Evolutionary conservation across 1,139 yeast species (phyloP), one percentile per base, ranked within the genome.

Genomic region (Eremothecium cymbalariae): DNA sequence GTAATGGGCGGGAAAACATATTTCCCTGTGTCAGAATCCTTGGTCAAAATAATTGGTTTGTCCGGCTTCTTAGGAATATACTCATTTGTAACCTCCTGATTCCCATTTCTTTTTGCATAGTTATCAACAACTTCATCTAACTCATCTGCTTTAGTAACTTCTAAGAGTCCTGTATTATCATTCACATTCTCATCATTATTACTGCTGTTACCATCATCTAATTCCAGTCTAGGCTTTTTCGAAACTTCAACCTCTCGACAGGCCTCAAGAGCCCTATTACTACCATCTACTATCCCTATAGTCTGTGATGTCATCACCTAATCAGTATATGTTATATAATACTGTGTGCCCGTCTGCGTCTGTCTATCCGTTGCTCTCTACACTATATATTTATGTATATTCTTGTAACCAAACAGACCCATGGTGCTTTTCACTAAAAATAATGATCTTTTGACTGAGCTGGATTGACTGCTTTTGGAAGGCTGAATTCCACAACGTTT

Each of bases 1-100:
- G 68, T 54, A 17, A 64, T 51, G 4, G 34, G 29, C 1, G 65
- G 66, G 9, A 59, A 43, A 2, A 47, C 41, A 46, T 55, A 61
- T 36, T 58, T 56, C 1, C 60, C 60, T 12, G 57, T 52, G 1
- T 44, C 39, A 8, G 38, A 33, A 31, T 50, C 40, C 19, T 43
- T 45, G 3, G 50, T 50, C 18, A 57, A 40, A 7, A 34, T 32
- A n/a, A 53, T 39, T 4, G 55, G 47, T 9, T 35, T 33, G 8
- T 26, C 23, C 8, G 43, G 43, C 14, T 33, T 34, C 12, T 19
- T 19, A 6, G 43, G 43, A 9, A 35, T 34, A 15, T 37, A 39
- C 14, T 32, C 34, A 9, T 18, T 27, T 15, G 26, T 25, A 4
- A 27, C 29, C 18, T 19, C 37, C 6, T 28, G 18, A 11, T 21